Evolutionary conservation across 2,329 filamentous ascomycete genomes (phyloP), one percentile per base, ranked within the genome.

Genomic region (Cercospora zeae-maydis): DNA sequence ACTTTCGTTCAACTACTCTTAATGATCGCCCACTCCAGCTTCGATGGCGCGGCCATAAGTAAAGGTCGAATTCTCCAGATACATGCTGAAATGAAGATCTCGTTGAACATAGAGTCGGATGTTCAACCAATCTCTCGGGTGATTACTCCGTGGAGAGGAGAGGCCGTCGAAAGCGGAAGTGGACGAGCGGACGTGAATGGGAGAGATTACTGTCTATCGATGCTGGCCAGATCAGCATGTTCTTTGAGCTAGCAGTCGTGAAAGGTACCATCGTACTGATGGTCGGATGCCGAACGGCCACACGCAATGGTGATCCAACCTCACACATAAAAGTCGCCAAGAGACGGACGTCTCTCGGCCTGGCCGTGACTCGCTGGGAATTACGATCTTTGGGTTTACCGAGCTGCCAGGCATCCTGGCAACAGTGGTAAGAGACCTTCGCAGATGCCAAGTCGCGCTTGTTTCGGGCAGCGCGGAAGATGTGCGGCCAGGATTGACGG

Each of bases 1-100:
- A 52, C 27, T 52, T 52, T 52, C 47, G 30, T 27, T 11, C n/a
- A 21, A 52, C 39, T 11, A 24, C 10, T 11, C 39, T 21, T 45
- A 16, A 45, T 21, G 47, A 52, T 52, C 47, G 47, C 47, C 47
- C 47, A 33, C 47, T 31, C 21, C 39, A 52, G n/a, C 47, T 19
- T 16, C 14, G n/a, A 33, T 24, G 47, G 24, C 27, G 47, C 47
- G n/a, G 47, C 24, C 24, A 27, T 52, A 31, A 33, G 5, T 14
- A 14, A 33, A 52, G 47, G n/a, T 52, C 47, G 47, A 52, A 52
- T 52, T 52, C 47, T 31, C 47, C 47, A 52, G 47, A 33, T 21
- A 24, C n/a, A 27, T 27, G 24, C 13, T 30, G 30, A 30, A 33
- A n/a, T 14, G 24, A 30, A 52, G 14, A 21, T 30, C 47, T 31